phyloP scores from a whole-genome alignment of 78 protist genomes.

The Chrysochromulina parva region DNA sequence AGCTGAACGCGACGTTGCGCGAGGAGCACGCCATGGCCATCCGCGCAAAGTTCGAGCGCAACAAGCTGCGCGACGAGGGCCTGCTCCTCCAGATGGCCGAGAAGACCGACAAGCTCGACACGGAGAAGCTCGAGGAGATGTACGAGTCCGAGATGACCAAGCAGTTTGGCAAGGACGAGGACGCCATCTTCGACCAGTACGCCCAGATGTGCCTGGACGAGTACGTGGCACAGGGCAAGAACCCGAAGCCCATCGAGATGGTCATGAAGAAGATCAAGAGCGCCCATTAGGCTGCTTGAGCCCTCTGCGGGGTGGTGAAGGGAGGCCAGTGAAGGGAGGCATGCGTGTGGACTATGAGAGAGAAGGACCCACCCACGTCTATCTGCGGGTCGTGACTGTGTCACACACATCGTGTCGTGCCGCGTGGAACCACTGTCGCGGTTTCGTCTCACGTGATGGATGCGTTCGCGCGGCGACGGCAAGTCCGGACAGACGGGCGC shows the following conservation, averaged over 20 bases:
- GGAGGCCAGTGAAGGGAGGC: no score
- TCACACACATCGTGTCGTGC: no score
- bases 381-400: no score
- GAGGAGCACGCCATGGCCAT: slow-evolving; percentile 17
- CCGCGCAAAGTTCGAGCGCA: neutral
- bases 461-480: no score
- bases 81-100: neutral
- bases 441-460: no score
- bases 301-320: no score
- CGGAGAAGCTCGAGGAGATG: neutral
- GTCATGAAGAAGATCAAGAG: neutral
- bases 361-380: no score
- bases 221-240: neutral
- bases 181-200: slow-evolving; percentile 16
- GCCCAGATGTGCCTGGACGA: slow-evolving; percentile 13
- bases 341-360: no score
- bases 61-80: neutral
- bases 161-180: neutral
- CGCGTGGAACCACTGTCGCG: no score
- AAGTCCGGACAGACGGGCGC: no score
- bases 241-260: neutral
- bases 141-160: neutral
- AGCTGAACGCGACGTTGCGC: neutral
- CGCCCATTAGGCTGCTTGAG: no score
- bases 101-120: neutral